Evolutionary conservation across 768 basidiomycete genomes (phyloP).

Genomic region (Phylloporus rhodoxanthus): DNA sequence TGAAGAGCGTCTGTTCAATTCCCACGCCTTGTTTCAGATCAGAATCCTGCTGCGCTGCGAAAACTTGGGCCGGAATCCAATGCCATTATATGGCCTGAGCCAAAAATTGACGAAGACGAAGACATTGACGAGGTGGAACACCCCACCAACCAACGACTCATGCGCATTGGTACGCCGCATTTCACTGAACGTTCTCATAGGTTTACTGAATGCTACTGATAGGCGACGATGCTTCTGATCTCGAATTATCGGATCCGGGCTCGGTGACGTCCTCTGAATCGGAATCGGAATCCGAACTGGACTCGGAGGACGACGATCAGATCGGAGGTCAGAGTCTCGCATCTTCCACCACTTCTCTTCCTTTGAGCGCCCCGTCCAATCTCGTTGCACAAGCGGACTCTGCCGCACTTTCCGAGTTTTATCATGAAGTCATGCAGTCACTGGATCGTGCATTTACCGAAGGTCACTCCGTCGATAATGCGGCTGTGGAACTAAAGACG

Average conservation of each 20-base stretch:
- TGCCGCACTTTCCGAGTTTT: constrained; percentile 64
- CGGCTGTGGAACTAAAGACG: constrained; percentile 90
- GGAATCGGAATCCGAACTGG: constrained; percentile 37
- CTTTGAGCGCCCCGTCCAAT: constrained; percentile 36
- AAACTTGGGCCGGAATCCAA: constrained; percentile 65
- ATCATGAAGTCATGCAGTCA: constrained; percentile 69
- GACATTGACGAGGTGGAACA: constrained; percentile 57
- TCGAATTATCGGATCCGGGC: constrained; percentile 55
- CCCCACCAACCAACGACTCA: constrained; percentile 65
- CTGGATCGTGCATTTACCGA: constrained; percentile 91
- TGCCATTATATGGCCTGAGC: constrained; percentile 77
- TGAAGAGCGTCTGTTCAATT: neutral
- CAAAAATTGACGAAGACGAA: constrained; percentile 53
- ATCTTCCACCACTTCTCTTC: constrained; percentile 46
- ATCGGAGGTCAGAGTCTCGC: constrained; percentile 31
- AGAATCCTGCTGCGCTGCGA: constrained; percentile 37
- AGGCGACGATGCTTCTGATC: constrained; percentile 60
- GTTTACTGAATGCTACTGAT: neutral
- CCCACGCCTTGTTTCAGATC: constrained; percentile 34
- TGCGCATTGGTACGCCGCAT: constrained; percentile 58
- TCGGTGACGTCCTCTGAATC: constrained; percentile 50
- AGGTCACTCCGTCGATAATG: constrained; percentile 87
- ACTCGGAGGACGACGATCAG: constrained; percentile 38
- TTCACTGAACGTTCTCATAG: neutral
- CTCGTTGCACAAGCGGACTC: constrained; percentile 35